Base-by-base conservation (phyloP, 2,329 filamentous ascomycete genomes). In the Byssoonygena ceratinophila region DNA sequence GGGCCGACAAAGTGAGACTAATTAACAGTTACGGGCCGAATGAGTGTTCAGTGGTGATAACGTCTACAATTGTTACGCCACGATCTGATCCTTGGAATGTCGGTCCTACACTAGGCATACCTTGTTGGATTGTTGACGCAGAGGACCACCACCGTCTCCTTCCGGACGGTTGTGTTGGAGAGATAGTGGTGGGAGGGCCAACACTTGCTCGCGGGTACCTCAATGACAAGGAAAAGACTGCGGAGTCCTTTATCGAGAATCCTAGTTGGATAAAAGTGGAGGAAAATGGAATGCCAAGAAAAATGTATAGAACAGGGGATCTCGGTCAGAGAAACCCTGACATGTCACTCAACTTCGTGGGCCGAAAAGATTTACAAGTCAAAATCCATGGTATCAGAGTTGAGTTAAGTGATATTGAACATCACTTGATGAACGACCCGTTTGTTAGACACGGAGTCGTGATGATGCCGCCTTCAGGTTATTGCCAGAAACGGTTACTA, bases 231-330 rank as follows among this genome's bases (percentile, higher is more conserved):
- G 54, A 49, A 14, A 56, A 55, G 46, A 63, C 61, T 9, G 23
- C 8, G 0, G 68, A 68, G n/a, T 73, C 71, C 1, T 83, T 82
- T 55, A 72, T 82, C 39, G 61, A 69, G 4, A 22, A 25, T 67
- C 74, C 48, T 2, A 27, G 16, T 8, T 44, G 39, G 57, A 14
- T 14, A 23, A 8, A 9, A 12, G 7, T n/a, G 39, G 39, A 41
- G 54, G 54, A 8, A 34, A 50, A 36, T 40, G 34, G 14, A 37
- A 16, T 4, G 3, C 34, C 25, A 23, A 44, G 34, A 57, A 53
- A 56, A 14, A 46, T 67, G 11, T 68, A 69, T 51, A 65, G 63
- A 51, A 69, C 67, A 12, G 67, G 67, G 9, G 67, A 69, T 44
- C 12, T 41, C 2, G 39, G 18, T 4, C 39, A 9, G 20, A 23